Conservation (phyloP, 768 basidiomycete genomes). For the Ramaria sp. region DNA sequence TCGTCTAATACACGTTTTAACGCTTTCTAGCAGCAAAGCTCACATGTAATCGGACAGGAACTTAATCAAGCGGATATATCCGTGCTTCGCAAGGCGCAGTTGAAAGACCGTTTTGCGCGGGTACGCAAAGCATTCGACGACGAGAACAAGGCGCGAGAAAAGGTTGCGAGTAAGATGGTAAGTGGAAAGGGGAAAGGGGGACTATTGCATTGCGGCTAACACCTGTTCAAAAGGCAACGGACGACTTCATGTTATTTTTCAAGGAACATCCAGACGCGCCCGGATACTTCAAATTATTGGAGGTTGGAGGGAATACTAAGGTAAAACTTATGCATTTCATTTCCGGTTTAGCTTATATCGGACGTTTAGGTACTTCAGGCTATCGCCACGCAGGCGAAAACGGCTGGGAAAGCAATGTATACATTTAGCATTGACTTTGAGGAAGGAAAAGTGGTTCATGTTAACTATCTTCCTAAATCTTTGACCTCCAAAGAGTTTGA, state of each 20-base stretch:
- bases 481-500: conserved; percentile 50
- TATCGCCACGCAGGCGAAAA: conserved; percentile 68
- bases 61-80: conserved; percentile 86
- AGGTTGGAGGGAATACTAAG: conserved; percentile 82
- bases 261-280: conserved; percentile 58
- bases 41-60: conserved; percentile 42
- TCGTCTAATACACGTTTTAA: not conserved
- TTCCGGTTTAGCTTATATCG: not conserved
- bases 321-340: conserved; percentile 25
- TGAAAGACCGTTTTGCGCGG: conserved; percentile 61
- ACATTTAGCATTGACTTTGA: conserved; percentile 72
- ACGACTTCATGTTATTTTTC: conserved; percentile 63
- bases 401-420: conserved; percentile 75
- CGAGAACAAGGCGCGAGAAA: conserved; percentile 71
- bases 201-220: not conserved
- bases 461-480: conserved; percentile 69
- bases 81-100: conserved; percentile 64
- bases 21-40: not conserved
- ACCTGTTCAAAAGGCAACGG: conserved; percentile 45
- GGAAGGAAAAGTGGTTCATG: conserved; percentile 72
- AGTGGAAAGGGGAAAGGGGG: conserved; percentile 11
- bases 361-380: conserved; percentile 59
- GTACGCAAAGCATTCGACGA: conserved; percentile 82
- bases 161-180: conserved; percentile 68
- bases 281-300: conserved; percentile 61